Conservation (phyloP, 176 grass and related monocot species). For the Oryza nivara region DNA sequence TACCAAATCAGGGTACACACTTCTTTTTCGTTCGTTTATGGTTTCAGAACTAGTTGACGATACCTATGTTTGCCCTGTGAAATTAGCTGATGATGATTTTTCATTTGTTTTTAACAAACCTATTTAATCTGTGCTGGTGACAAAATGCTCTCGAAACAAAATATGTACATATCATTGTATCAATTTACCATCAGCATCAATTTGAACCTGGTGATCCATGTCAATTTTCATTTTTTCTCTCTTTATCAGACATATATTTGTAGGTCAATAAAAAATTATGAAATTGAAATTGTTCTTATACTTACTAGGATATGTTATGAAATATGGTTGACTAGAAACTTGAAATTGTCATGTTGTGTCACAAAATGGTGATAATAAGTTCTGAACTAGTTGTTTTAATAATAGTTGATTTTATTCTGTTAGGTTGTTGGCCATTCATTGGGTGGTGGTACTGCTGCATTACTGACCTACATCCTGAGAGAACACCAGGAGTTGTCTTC, state of each 20-base stretch:
- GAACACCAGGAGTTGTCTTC: slow-evolving; percentile 80
- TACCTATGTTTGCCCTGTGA: neutral
- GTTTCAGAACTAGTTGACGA: slow-evolving; percentile 17
- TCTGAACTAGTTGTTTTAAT: neutral
- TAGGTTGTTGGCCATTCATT: slow-evolving; percentile 98
- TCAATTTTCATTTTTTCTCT: slow-evolving; percentile 20
- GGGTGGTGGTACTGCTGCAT: slow-evolving; percentile 95
- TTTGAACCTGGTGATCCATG: slow-evolving; percentile 8
- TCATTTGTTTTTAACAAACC: neutral
- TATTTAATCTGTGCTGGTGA: neutral
- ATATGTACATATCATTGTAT: neutral
- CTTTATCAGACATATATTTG: neutral
- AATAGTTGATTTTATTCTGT: slow-evolving; percentile 27
- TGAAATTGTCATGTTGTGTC: neutral
- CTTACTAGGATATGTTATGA: neutral
- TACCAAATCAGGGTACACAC: slow-evolving; percentile 86
- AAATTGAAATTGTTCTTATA: slow-evolving; percentile 13
- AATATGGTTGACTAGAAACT: neutral
- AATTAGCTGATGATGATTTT: slow-evolving; percentile 1
- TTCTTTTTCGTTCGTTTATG: slow-evolving; percentile 35
- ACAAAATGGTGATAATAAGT: neutral
- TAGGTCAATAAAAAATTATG: slow-evolving; percentile 3
- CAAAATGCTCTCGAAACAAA: slow-evolving; percentile 3
- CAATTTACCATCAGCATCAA: slow-evolving; percentile 24
- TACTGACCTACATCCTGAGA: slow-evolving; percentile 94